Base-by-base conservation (phyloP, 257 asterid genomes). In the Nicotiana knightiana region DNA sequence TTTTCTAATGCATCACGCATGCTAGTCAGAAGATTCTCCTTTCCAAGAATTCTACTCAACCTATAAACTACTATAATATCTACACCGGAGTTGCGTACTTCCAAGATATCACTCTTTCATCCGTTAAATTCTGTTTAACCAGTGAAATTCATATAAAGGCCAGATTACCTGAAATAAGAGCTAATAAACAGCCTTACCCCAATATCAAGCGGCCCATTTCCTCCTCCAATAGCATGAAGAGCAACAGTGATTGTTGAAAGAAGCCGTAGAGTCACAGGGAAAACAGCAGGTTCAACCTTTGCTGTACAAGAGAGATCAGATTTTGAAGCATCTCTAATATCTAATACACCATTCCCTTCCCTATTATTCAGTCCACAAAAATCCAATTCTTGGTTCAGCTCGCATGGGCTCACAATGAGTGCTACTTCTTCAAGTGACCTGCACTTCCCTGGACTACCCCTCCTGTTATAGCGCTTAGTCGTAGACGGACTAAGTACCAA, bases 221-320 rank as follows among this genome's bases (percentile, higher is more conserved):
- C 98, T 66, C 97, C 98, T 68, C 97, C 97, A 5, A 90, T 71
- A 67, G 94, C 96, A 58, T 95, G 97, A 88, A 93, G 86, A 26
- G 89, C 97, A 64, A 95, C 93, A 0, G 98, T 92, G 51, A 92
- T 83, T 33, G 90, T 89, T 16, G 97, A 93, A 24, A 86, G 95
- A 53, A 88, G 89, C 58, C 79, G 90, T 68, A 95, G 24, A 0
- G 99, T 93, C 33, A 95, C 92, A 3, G 99, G 99, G 5, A 95
- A 92, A 82, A 89, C 83, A 51, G 89, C 92, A 83, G 99, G 97
- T 61, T 87, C 95, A 16, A 81, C 46, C 79, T 46, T 71, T 71
- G 77, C 55, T 37, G 21, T n/a, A n/a, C 77, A 28, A 68, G 77
- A 43, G 24, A 39, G 77, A 68, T 18, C 11, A 77, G 33, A 21